phyloP scores from a whole-genome alignment of 495 filamentous ascomycete species.

The Sporormia fimetaria region DNA sequence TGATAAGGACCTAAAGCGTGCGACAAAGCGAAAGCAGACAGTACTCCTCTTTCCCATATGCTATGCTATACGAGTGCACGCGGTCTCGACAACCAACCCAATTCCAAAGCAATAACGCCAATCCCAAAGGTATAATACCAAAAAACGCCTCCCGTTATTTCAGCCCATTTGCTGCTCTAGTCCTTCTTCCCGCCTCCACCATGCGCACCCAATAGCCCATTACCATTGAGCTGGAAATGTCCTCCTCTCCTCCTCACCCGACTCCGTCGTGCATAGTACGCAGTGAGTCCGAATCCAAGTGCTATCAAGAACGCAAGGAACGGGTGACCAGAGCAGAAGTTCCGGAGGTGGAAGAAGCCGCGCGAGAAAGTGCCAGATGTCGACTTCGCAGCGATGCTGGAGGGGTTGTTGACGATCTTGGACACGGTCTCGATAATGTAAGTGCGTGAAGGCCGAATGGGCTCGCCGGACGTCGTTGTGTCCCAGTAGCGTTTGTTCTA shows the following conservation, averaged over 20 bases:
- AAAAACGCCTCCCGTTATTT: neutral
- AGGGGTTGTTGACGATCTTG: conserved; percentile 57
- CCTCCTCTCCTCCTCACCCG: conserved; percentile 41
- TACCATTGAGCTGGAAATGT: conserved; percentile 68
- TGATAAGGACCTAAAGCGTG: too few relatives aligned
- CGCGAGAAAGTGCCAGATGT: conserved; percentile 66
- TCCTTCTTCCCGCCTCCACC: conserved; percentile 73
- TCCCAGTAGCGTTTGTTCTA: conserved; percentile 95
- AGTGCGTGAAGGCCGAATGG: conserved; percentile 79
- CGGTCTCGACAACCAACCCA: neutral
- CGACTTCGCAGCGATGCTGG: conserved; percentile 78
- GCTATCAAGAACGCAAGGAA: conserved; percentile 55
- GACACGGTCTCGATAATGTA: conserved; percentile 90
- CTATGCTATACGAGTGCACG: neutral
- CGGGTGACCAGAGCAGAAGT: conserved; percentile 58
- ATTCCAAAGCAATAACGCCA: neutral
- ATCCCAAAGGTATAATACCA: conserved; percentile 12
- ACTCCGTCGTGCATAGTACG: conserved; percentile 36
- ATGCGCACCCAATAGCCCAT: conserved; percentile 50
- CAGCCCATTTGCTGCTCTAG: conserved; percentile 28
- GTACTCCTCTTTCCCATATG: neutral
- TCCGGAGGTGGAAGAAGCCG: conserved; percentile 63
- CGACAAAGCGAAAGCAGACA: too few relatives aligned
- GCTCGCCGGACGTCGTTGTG: conserved; percentile 70
- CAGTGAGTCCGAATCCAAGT: conserved; percentile 41